Conservation (phyloP, 306 rosid species). For the Citrullus amarus region DNA sequence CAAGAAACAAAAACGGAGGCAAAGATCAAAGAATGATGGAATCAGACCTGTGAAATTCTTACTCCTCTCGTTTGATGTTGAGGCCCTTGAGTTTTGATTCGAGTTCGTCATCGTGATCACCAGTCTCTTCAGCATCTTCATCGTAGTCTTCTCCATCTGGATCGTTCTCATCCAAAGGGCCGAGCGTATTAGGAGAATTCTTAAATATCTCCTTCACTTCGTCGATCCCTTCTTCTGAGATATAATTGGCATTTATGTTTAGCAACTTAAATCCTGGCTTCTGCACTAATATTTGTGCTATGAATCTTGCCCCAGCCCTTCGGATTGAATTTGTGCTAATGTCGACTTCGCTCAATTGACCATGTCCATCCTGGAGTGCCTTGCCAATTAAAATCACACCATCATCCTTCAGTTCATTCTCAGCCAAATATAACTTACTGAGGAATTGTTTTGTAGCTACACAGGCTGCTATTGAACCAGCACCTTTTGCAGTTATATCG, state of each 20-base stretch:
- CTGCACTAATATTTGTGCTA: conserved; percentile 50
- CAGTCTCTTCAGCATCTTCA: conserved; percentile 34
- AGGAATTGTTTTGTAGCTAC: conserved; percentile 49
- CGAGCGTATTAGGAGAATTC: conserved; percentile 33
- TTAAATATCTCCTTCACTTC: conserved; percentile 36
- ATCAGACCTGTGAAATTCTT: conserved; percentile 6
- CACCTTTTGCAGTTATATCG: conserved; percentile 42
- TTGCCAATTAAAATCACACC: conserved; percentile 43
- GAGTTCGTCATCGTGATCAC: conserved; percentile 30
- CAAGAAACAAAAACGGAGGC: background rate
- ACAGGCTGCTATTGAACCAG: conserved; percentile 40
- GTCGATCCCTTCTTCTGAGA: conserved; percentile 49
- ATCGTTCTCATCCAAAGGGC: conserved; percentile 57
- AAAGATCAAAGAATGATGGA: background rate
- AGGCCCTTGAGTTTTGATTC: conserved; percentile 50
- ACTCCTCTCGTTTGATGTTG: conserved; percentile 26
- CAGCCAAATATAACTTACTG: conserved; percentile 37
- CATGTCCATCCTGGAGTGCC: conserved; percentile 42
- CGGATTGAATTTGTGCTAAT: conserved; percentile 34
- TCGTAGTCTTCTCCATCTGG: conserved; percentile 56
- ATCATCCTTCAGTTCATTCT: conserved; percentile 60
- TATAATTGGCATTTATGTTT: conserved; percentile 37
- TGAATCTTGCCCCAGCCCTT: conserved; percentile 41
- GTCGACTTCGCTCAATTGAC: conserved; percentile 46
- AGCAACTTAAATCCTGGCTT: conserved; percentile 53